Evolutionary conservation across 495 filamentous ascomycete genomes (phyloP).

Genomic region (Entonaema liquescens): DNA sequence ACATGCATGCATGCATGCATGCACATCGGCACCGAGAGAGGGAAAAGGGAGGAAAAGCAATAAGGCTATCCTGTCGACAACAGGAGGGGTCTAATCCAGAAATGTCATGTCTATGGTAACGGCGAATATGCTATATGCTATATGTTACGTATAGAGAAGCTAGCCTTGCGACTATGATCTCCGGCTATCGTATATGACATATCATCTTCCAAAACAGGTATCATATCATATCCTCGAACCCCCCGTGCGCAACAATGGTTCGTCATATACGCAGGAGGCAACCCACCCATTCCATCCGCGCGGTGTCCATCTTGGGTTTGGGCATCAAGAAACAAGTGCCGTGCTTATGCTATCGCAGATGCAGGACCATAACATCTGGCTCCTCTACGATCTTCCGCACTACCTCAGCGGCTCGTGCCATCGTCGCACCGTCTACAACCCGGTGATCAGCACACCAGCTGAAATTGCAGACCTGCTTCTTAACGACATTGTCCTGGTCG

Average conservation of each 20-base stretch:
- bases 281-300: not conserved
- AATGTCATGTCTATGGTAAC: conserved; percentile 3
- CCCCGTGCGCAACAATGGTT: not conserved
- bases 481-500: conserved; percentile 64
- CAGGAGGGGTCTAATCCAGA: conserved; percentile 6
- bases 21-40: not conserved
- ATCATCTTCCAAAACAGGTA: conserved; percentile 24
- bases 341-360: conserved; percentile 52
- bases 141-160: not conserved
- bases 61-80: conserved; percentile 3
- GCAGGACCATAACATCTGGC: conserved; percentile 82
- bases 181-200: conserved; percentile 28
- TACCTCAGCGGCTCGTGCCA: conserved; percentile 86
- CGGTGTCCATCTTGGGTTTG: conserved; percentile 9
- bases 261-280: conserved; percentile 21
- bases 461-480: conserved; percentile 78
- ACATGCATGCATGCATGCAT: conserved; percentile 23
- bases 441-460: conserved; percentile 98
- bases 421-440: conserved; percentile 91
- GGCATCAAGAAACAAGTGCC: not conserved
- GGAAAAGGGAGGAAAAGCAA: not conserved
- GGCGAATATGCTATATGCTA: conserved; percentile 20
- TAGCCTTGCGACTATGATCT: conserved; percentile 17
- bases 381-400: conserved; percentile 81
- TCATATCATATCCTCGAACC: conserved; percentile 17